Evolutionary conservation across 148 eudicot species (phyloP).

Genomic region (Polygonum maritimum): DNA sequence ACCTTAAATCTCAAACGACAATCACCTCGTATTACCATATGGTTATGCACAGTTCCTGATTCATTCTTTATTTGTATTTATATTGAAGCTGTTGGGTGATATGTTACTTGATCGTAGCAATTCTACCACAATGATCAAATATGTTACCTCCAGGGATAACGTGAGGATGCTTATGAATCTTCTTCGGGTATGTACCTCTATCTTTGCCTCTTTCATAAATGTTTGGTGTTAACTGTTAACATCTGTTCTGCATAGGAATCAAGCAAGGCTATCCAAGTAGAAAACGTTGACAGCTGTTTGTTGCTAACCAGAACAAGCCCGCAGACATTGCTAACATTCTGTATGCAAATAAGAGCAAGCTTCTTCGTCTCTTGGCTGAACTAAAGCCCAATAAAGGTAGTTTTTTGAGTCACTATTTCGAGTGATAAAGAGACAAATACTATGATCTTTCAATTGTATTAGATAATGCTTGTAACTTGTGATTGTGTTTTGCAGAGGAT

Average conservation of each 20-base stretch:
- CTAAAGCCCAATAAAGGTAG: slow-evolving; percentile 55
- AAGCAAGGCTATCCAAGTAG: slow-evolving; percentile 64
- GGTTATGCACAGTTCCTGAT: background rate
- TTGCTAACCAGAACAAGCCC: slow-evolving; percentile 62
- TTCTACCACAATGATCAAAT: slow-evolving; percentile 61
- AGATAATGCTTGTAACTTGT: background rate
- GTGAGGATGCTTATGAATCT: slow-evolving; percentile 86
- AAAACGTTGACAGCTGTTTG: slow-evolving; percentile 46
- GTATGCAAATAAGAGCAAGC: slow-evolving; percentile 55
- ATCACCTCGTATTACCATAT: slow-evolving; percentile 1
- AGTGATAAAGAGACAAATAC: background rate
- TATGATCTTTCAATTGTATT: background rate
- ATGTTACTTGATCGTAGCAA: slow-evolving; percentile 87
- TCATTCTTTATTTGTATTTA: slow-evolving; percentile 9
- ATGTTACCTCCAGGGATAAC: slow-evolving; percentile 72
- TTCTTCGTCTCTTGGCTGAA: slow-evolving; percentile 48
- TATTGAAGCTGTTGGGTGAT: slow-evolving; percentile 62
- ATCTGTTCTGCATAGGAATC: slow-evolving; percentile 40
- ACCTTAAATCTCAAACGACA: background rate
- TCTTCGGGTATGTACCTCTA: slow-evolving; percentile 50
- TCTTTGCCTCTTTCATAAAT: background rate
- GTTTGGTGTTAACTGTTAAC: background rate
- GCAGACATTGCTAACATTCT: slow-evolving; percentile 51
- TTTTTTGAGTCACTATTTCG: background rate
- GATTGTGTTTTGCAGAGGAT: slow-evolving; percentile 36